These are phyloP conservation scores for Leccinum obscurum DNA, from an alignment of 768 basidiomycete genomes.

Conservation along the genomic window DNA sequence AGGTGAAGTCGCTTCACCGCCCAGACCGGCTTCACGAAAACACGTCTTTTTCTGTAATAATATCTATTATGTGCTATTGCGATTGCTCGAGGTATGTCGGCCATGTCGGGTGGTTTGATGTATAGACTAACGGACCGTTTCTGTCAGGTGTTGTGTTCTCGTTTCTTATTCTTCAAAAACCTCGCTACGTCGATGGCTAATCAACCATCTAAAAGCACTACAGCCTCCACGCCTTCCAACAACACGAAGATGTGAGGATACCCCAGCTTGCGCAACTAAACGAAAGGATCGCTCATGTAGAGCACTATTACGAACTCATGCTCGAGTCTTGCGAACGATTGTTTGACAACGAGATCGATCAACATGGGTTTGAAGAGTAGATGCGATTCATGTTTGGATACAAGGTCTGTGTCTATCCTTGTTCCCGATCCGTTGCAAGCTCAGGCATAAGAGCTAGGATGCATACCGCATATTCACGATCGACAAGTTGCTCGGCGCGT, in stretches of 20 bases:
- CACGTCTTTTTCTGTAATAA: conserved; percentile 87
- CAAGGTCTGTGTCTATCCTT: conserved; percentile 45
- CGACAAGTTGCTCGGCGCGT: conserved; percentile 84
- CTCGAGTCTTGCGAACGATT: conserved; percentile 83
- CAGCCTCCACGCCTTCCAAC: conserved; percentile 17
- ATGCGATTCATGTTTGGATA: conserved; percentile 86
- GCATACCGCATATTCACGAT: conserved; percentile 91
- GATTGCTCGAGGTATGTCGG: conserved; percentile 76
- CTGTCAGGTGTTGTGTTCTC: conserved; percentile 74
- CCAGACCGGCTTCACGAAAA: conserved; percentile 42
- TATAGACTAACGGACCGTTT: conserved; percentile 1
- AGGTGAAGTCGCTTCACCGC: conserved; percentile 19
- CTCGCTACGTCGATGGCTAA: conserved; percentile 52
- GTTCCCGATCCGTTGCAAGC: not conserved
- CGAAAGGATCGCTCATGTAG: no score
- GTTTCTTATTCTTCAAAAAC: conserved; percentile 78
- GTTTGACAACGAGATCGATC: conserved; percentile 92
- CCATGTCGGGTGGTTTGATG: not conserved
- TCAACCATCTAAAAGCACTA: conserved; percentile 13
- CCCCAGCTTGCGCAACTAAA: no score
- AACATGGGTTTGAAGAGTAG: conserved; percentile 84
- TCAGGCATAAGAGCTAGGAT: conserved; percentile 41
- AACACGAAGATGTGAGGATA: conserved; percentile 30
- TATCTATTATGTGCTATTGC: conserved; percentile 80
- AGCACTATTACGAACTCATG: conserved; percentile 70